These are phyloP conservation scores for Phialophora verrucosa DNA, from an alignment of 2,329 filamentous ascomycete species.

Conservation along the genomic window DNA sequence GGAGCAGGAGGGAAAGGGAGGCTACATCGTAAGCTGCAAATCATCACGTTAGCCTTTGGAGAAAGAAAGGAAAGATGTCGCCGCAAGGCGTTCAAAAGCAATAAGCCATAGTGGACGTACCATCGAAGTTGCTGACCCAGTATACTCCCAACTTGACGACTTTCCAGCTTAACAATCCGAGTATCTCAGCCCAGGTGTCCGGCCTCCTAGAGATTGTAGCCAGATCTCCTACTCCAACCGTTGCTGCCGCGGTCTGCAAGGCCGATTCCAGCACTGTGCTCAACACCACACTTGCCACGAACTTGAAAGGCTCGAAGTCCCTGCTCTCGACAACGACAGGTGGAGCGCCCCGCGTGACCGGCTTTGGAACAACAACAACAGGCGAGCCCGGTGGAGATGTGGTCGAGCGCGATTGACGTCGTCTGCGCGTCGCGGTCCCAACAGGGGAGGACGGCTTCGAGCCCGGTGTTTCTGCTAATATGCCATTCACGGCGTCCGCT, in stretches of 20 bases:
- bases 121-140: constrained; percentile 76
- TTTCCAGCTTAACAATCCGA: constrained; percentile 62
- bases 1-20: constrained; percentile 70
- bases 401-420: constrained; percentile 24
- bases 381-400: constrained; percentile 22
- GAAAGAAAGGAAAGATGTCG: background rate
- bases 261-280: constrained; percentile 68
- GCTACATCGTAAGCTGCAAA: constrained; percentile 67
- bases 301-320: constrained; percentile 44
- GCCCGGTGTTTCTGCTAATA: constrained; percentile 16
- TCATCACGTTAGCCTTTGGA: background rate
- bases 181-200: constrained; percentile 67
- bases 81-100: background rate
- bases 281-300: constrained; percentile 55
- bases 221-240: constrained; percentile 69
- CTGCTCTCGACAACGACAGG: background rate
- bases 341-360: background rate
- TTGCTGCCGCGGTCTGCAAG: constrained; percentile 67
- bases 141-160: constrained; percentile 69
- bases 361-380: constrained; percentile 20
- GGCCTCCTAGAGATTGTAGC: constrained; percentile 68
- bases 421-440: constrained; percentile 18
- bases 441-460: constrained; percentile 21
- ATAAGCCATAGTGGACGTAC: constrained; percentile 41
- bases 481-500: constrained; percentile 14